Base-by-base conservation (phyloP, 176 grass and related monocot species). In the Triticum turgidum region DNA sequence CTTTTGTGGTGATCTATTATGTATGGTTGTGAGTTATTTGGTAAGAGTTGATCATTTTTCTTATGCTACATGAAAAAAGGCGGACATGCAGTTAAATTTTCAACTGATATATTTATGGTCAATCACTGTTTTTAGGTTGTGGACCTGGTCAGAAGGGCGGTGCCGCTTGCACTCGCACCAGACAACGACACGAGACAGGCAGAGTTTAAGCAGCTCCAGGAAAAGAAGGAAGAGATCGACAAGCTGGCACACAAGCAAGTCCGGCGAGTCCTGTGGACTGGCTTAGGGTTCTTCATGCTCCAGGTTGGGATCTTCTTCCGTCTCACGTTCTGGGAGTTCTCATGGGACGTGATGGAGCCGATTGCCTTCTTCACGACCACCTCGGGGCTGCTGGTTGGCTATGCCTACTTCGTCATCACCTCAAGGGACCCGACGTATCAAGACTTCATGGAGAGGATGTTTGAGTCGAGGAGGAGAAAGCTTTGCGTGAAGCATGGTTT, bases 321-420 rank as follows among this genome's bases (percentile, higher is more conserved):
- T 3, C 93, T 90, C 45, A 94, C 93, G 7, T 94, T 94, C 74
- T 94, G 90, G 85, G 93, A 90, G 10, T 86, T 94, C 27, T 92
- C 93, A 20, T 92, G 93, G 88, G 93, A 94, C 70, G 87, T 94
- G 12, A 94, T 94, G 89, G 92, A 94, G 62, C 87, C 89, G 21
- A 83, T 92, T 14, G 73, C 90, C 38, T 92, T 90, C 79, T 92
- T 92, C 61, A 62, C 79, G 9, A 94, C 93, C 1, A 85, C 87
- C 5, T 74, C 85, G 33, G 82, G 89, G 32, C 85, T 92, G 33
- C 85, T 90, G 11, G 25, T 89, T 3, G 82, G 87, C 58, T 94
- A 90, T 6, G 90, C 90, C 62, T 92, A 94, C 69, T 94, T 94
- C 76, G 74, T 92, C 52, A 83, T 94, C 45, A 94, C 93, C 18